A percentile compares a stretch with the other conserved stretches of the same genome.
phyloP scores from a whole-genome alignment of 768 basidiomycete genomes.

The Brasilioporus rufonigricans region DNA sequence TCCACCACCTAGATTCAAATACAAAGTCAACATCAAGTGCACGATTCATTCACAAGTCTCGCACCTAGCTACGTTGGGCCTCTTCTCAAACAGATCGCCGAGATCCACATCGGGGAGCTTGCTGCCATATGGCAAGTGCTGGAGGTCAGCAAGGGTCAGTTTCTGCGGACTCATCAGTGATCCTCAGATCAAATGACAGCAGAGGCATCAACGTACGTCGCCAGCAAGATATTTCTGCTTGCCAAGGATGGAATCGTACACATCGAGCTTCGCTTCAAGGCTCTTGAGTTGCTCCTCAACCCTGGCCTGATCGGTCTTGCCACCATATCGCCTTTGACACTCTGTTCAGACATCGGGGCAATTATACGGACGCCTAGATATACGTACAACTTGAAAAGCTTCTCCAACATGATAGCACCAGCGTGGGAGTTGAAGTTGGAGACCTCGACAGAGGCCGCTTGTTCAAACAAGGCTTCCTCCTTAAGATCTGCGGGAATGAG shows the following conservation, averaged over 20 bases:
- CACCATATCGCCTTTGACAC: conserved; percentile 15
- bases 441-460: conserved; percentile 44
- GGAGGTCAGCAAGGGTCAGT: conserved; percentile 57
- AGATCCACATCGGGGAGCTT: conserved; percentile 15
- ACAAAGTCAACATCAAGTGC: background rate
- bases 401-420: conserved; percentile 42
- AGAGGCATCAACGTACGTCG: conserved; percentile 36
- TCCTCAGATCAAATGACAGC: background rate
- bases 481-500: conserved; percentile 47
- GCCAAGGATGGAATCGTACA: conserved; percentile 50
- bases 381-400: conserved; percentile 49
- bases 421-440: conserved; percentile 49
- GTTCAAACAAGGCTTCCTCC: conserved; percentile 32
- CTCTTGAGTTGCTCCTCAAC: conserved; percentile 10
- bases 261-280: conserved; percentile 42
- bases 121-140: conserved; percentile 51
- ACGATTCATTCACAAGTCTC: background rate
- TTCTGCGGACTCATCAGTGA: conserved; percentile 24
- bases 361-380: too few species aligned
- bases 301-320: conserved; percentile 20
- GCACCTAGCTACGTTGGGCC: conserved; percentile 46
- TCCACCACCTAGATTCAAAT: conserved; percentile 47
- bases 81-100: conserved; percentile 29
- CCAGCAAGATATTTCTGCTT: conserved; percentile 59
- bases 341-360: background rate